These are phyloP conservation scores for Penicillium canescens DNA, from an alignment of 495 filamentous ascomycete species.

Conservation along the genomic window DNA sequence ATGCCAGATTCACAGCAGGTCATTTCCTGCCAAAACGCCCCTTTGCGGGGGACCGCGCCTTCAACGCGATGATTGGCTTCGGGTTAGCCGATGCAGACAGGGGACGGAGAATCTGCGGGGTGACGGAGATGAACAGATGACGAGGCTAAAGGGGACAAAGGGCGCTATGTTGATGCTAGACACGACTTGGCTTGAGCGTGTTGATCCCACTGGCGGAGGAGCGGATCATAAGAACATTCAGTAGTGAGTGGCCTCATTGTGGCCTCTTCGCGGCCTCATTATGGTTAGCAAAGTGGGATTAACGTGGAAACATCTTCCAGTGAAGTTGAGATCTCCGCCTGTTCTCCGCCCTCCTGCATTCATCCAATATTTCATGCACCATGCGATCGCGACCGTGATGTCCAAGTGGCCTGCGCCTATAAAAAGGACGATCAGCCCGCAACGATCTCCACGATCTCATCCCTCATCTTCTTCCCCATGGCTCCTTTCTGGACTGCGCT, in stretches of 20 bases:
- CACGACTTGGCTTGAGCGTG: neutral
- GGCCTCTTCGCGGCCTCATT: no score
- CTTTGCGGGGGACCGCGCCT: neutral
- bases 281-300: no score
- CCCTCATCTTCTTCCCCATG: constrained; percentile 10
- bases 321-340: neutral
- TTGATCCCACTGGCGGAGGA: neutral
- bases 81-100: constrained; percentile 11
- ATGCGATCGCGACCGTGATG: neutral
- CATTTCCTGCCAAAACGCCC: constrained; percentile 14
- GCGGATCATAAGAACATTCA: no score
- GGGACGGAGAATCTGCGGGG: constrained; percentile 26
- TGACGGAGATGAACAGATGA: neutral
- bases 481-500: constrained; percentile 27
- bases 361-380: neutral
- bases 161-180: neutral
- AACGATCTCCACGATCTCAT: neutral
- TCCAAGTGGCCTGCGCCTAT: neutral
- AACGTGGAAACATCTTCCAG: no score
- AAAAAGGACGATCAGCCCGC: neutral
- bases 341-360: constrained; percentile 6
- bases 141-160: neutral
- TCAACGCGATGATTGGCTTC: constrained; percentile 10
- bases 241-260: no score
- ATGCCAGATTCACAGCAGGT: constrained; percentile 8